Conservation (phyloP, 371 early-diverging fungal genomes). For the Mucor velutinosus region DNA sequence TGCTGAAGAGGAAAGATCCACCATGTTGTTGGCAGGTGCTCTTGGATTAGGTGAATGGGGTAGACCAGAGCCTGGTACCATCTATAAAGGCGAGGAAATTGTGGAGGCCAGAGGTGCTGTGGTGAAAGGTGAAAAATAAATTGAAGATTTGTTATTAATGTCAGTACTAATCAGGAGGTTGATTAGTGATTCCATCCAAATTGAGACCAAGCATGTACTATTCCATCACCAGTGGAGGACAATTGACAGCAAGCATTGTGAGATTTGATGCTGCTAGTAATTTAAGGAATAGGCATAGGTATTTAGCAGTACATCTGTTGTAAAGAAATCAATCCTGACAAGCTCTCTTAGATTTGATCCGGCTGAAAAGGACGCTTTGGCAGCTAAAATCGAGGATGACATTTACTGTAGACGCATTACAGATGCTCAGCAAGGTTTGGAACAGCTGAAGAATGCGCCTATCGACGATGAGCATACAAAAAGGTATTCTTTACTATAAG, state of each 20-base stretch:
- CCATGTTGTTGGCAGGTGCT: slow-evolving; percentile 28
- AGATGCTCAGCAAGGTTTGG: slow-evolving; percentile 24
- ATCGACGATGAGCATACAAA: background rate
- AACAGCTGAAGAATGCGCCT: slow-evolving; percentile 13
- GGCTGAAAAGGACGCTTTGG: slow-evolving; percentile 15
- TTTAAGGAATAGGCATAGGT: slow-evolving; percentile 20
- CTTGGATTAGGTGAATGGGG: slow-evolving; percentile 43
- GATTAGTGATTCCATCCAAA: slow-evolving; percentile 28
- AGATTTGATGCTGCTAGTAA: slow-evolving; percentile 25
- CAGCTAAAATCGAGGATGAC: slow-evolving; percentile 34
- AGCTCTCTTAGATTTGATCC: slow-evolving; percentile 15
- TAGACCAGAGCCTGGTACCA: slow-evolving; percentile 16
- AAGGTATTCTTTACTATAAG: background rate
- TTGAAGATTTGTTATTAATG: background rate
- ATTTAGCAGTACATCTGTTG: background rate
- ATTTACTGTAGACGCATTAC: slow-evolving; percentile 27
- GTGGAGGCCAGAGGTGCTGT: slow-evolving; percentile 30
- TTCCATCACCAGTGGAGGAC: slow-evolving; percentile 34
- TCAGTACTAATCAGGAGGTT: background rate
- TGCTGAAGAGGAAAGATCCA: slow-evolving; percentile 5
- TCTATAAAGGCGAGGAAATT: slow-evolving; percentile 30
- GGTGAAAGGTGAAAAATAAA: slow-evolving; percentile 18
- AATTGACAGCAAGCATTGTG: slow-evolving; percentile 31
- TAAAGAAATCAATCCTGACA: no score
- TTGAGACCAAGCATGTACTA: slow-evolving; percentile 29